phyloP scores from a whole-genome alignment of 2,329 filamentous ascomycete genomes.

The Hypoxylon sp. region DNA sequence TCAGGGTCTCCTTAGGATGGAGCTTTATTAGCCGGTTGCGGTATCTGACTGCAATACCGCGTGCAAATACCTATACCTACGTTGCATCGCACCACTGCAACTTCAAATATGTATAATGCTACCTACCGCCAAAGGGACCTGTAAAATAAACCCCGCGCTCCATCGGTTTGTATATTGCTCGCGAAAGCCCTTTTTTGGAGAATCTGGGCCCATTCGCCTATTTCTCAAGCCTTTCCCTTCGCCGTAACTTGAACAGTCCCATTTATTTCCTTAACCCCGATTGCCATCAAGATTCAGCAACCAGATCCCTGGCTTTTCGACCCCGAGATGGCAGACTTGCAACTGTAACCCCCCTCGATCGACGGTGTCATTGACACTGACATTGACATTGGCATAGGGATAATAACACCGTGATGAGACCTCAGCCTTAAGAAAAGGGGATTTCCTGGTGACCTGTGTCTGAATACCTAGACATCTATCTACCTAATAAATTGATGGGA shows the following conservation, averaged over 20 bases:
- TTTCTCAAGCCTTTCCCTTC: background rate
- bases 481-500: no score
- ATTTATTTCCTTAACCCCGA: no score
- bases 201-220: conserved; percentile 8
- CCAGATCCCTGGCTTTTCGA: conserved; percentile 30
- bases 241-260: conserved; percentile 7
- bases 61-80: conserved; percentile 21
- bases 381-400: no score
- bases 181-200: conserved; percentile 1
- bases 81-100: conserved; percentile 27
- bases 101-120: conserved; percentile 26
- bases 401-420: conserved; percentile 21
- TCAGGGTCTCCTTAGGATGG: conserved; percentile 13
- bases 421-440: conserved; percentile 31
- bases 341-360: conserved; percentile 35
- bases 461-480: no score
- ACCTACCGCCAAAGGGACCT: conserved; percentile 12
- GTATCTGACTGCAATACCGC: conserved; percentile 23
- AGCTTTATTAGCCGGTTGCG: conserved; percentile 33
- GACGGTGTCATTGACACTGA: conserved; percentile 21
- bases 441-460: no score
- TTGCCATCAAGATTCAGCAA: conserved; percentile 15
- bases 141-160: conserved; percentile 18
- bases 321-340: conserved; percentile 20
- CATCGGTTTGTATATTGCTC: conserved; percentile 5